A percentile compares a stretch with the other conserved stretches of the same genome.
Conservation (phyloP, 257 asterid species). For the Mitragyna speciosa region DNA sequence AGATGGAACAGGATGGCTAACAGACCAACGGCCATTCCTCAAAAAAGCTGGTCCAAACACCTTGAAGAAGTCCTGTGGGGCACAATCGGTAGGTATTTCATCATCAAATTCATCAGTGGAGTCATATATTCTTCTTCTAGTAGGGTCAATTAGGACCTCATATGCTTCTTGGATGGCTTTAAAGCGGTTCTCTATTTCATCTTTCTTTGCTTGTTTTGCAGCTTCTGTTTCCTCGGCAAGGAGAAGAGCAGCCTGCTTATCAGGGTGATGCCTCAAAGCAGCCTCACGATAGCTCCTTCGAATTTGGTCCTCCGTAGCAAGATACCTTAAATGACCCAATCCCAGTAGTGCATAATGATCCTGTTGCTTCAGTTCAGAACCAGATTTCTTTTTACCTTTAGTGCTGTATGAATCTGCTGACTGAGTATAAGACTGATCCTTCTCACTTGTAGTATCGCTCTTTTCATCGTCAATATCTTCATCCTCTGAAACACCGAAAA, state of each 20-base stretch:
- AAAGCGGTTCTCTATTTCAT: slow-evolving; percentile 85
- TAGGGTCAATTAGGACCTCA: slow-evolving; percentile 87
- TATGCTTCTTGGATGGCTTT: slow-evolving; percentile 94
- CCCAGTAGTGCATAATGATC: slow-evolving; percentile 96
- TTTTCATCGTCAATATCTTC: slow-evolving; percentile 33
- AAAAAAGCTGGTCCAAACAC: slow-evolving; percentile 93
- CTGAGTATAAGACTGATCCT: slow-evolving; percentile 50
- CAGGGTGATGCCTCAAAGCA: slow-evolving; percentile 93
- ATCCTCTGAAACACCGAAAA: slow-evolving; percentile 57
- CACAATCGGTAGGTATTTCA: slow-evolving; percentile 78
- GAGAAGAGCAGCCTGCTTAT: slow-evolving; percentile 85
- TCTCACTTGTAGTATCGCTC: slow-evolving; percentile 44
- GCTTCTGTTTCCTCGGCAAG: slow-evolving; percentile 85
- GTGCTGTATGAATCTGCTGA: slow-evolving; percentile 78
- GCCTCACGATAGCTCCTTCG: slow-evolving; percentile 82
- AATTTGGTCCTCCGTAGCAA: slow-evolving; percentile 97
- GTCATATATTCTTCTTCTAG: slow-evolving; percentile 86
- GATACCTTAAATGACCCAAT: slow-evolving; percentile 87
- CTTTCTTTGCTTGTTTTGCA: slow-evolving; percentile 83
- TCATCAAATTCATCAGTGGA: slow-evolving; percentile 98
- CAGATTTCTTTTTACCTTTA: slow-evolving; percentile 86
- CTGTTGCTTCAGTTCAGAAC: slow-evolving; percentile 63
- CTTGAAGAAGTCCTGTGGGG: slow-evolving; percentile 89
- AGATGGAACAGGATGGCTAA: slow-evolving; percentile 60
- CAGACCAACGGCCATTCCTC: slow-evolving; percentile 99